Evolutionary conservation across 2,329 filamentous ascomycete genomes (phyloP), one percentile per base, ranked within the genome.

Genomic region (Colletotrichum cuscutae): DNA sequence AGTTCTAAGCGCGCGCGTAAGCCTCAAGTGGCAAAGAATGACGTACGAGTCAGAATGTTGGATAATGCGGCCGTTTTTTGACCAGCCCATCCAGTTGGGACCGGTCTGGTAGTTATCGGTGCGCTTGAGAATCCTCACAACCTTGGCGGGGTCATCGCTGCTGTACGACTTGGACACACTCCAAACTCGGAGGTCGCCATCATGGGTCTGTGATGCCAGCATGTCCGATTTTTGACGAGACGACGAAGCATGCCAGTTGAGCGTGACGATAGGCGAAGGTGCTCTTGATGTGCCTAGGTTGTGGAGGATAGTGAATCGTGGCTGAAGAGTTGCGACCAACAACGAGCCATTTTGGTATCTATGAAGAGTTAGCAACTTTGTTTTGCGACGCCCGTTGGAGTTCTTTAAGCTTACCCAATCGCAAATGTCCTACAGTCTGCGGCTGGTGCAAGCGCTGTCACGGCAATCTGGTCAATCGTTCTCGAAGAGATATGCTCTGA

Each of bases 71-170:
- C 97, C 97, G 84, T 98, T 98, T 84, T 98, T 98, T 0, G 97
- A 98, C 97, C 97, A 99, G 24, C 92, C 93, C 87, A 98, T 95
- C 97, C 97, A 99, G 80, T 97, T 98, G 49, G 94, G 93, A 1
- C 95, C 95, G 3, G 90, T 84, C 42, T 90, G 85, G 76, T 89
- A 91, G 76, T 91, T 91, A 74, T 98, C 95, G 8, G 91, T 91
- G 77, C 94, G 89, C 81, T 94, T 96, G 61, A 99, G 85, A 32
- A 97, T 92, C 74, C 97, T 89, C 72, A 98, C 97, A 8, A 98
- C 93, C 79, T 95, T 96, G 46, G 95, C 95, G 22, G 92, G 88
- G 76, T 98, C 93, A 60, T 89, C 90, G 77, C 89, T 83, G 80
- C 91, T 88, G 81, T 92, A 86, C 72, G 89, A 89, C 82, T 98